These are phyloP conservation scores for Pichia terricola DNA, from an alignment of 1,139 yeast genomes.

Conservation along the genomic window DNA sequence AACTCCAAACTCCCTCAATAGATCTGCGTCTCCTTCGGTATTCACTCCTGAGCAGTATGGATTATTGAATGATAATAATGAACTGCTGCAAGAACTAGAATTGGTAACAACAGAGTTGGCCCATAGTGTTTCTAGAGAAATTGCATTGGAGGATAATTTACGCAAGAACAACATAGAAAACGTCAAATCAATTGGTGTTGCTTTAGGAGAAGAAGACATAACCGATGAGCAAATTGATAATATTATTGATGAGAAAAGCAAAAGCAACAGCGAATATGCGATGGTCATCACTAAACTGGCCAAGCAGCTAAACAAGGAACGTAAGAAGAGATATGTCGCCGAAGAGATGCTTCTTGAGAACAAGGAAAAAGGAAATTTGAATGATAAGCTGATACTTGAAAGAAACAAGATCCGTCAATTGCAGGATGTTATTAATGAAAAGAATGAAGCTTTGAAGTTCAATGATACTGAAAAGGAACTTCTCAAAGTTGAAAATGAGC, in stretches of 20 bases:
- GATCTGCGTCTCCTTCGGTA: constrained; percentile 1
- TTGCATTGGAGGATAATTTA: constrained; percentile 42
- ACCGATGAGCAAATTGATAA: constrained; percentile 18
- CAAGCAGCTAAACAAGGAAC: constrained; percentile 51
- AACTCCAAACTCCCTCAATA: constrained; percentile 8
- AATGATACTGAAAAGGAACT: constrained; percentile 12
- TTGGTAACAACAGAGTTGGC: constrained; percentile 65
- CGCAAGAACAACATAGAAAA: constrained; percentile 1
- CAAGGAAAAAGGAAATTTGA: constrained; percentile 28
- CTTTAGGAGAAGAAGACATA: background rate
- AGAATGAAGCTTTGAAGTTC: constrained; percentile 24
- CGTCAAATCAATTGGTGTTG: no score
- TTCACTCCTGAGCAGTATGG: constrained; percentile 46
- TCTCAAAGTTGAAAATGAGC: constrained; percentile 34
- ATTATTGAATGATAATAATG: constrained; percentile 48
- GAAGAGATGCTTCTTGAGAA: constrained; percentile 37
- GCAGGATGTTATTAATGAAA: constrained; percentile 10
- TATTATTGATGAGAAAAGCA: background rate
- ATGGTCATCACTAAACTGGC: constrained; percentile 42
- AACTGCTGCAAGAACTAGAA: constrained; percentile 52
- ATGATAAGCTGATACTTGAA: constrained; percentile 4
- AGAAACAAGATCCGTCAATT: constrained; percentile 46
- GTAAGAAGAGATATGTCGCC: constrained; percentile 54
- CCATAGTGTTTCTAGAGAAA: constrained; percentile 58
- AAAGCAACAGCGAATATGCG: constrained; percentile 26